Evolutionary conservation across 169 alveolate species (phyloP).

Genomic region (Plasmodium vivax): DNA sequence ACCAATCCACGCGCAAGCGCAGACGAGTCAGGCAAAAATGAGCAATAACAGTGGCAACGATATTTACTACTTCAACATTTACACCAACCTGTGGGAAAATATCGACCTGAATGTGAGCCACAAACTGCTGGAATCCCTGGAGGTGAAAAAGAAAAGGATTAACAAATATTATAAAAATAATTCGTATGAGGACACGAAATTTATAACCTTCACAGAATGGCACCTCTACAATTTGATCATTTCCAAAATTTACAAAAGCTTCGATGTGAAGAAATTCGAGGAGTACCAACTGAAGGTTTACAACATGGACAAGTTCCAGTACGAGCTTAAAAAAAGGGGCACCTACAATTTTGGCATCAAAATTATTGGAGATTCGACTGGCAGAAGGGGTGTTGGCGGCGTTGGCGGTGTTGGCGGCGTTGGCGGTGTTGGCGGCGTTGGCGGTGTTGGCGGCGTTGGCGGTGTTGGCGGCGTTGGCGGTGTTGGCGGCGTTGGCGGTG

Average conservation of each 20-base stretch:
- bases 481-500: background rate
- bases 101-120: constrained; percentile 56
- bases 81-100: constrained; percentile 46
- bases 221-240: constrained; percentile 33
- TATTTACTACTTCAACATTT: constrained; percentile 34
- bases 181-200: background rate
- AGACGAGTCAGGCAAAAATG: background rate
- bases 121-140: constrained; percentile 6
- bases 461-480: background rate
- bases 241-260: constrained; percentile 42
- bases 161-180: constrained; percentile 57
- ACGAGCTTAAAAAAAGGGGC: constrained; percentile 23
- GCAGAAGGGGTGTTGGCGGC: background rate
- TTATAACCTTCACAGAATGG: constrained; percentile 54
- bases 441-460: too few species aligned
- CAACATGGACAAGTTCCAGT: constrained; percentile 19
- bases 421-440: too few species aligned
- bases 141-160: constrained; percentile 32
- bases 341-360: constrained; percentile 62
- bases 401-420: too few species aligned
- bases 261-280: constrained; percentile 58
- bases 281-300: constrained; percentile 24
- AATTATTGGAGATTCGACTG: constrained; percentile 37
- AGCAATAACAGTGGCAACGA: constrained; percentile 11
- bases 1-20: background rate